phyloP scores from a whole-genome alignment of 2,329 filamentous ascomycete genomes.

The Geosmithia morbida region DNA sequence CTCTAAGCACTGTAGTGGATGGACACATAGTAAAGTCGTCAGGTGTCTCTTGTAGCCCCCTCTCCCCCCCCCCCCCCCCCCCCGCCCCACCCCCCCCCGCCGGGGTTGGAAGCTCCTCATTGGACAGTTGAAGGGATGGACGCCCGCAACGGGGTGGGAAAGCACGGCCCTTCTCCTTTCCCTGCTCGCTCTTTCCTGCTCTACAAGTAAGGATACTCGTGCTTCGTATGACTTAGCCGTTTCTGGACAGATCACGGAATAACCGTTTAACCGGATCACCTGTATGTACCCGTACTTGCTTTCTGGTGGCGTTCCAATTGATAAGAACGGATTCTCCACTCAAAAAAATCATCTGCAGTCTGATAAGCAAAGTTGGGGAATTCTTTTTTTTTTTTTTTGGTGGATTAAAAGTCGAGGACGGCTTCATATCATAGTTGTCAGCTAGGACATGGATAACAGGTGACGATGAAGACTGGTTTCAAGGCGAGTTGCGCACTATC shows the following conservation, averaged over 20 bases:
- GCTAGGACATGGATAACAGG: slow-evolving; percentile 7
- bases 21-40: no score
- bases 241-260: slow-evolving; percentile 12
- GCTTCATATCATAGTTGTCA: slow-evolving; percentile 7
- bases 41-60: not conserved
- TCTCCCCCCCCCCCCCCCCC: no score
- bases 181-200: not conserved
- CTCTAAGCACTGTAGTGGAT: not conserved
- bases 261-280: slow-evolving; percentile 16
- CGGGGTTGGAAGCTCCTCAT: slow-evolving; percentile 7
- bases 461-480: slow-evolving; percentile 96
- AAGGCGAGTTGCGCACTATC: slow-evolving; percentile 45
- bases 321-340: slow-evolving; percentile 3
- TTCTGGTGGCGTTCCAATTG: not conserved
- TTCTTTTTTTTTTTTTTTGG: not conserved
- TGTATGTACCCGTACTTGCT: not conserved
- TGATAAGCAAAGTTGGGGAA: slow-evolving; percentile 9
- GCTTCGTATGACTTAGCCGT: not conserved
- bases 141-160: not conserved
- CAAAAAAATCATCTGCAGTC: slow-evolving; percentile 12
- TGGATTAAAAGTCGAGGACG: slow-evolving; percentile 8
- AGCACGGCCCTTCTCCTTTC: slow-evolving; percentile 3
- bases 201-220: not conserved
- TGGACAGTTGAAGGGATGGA: slow-evolving; percentile 9
- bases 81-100: no score